Conservation (phyloP, 75 land plant genomes). For the Chamaecyparis obtusa region DNA sequence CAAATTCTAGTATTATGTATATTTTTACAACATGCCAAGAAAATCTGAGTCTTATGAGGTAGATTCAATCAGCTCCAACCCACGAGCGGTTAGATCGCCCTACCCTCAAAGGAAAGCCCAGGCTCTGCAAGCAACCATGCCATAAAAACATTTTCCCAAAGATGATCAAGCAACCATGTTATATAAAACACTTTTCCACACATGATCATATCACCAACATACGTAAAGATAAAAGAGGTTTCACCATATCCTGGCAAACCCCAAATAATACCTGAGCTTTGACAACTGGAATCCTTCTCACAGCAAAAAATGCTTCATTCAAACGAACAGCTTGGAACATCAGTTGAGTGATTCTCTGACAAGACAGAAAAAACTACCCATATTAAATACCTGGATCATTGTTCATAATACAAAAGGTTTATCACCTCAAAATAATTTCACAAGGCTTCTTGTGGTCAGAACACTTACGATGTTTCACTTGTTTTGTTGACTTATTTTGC, state of each 20-base stretch:
- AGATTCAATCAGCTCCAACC: background rate
- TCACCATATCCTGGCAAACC: background rate
- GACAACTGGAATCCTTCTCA: background rate
- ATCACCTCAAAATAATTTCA: background rate
- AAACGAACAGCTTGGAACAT: conserved; percentile 6
- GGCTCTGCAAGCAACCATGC: background rate
- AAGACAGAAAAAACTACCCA: background rate
- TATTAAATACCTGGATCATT: background rate
- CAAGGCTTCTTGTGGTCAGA: background rate
- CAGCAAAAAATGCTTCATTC: background rate
- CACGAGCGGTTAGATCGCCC: background rate
- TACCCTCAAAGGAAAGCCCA: background rate
- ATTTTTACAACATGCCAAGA: background rate
- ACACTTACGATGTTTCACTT: background rate
- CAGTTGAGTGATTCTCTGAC: background rate
- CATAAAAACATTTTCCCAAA: too few species aligned
- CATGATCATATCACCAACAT: background rate
- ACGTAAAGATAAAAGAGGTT: background rate
- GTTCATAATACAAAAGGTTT: background rate
- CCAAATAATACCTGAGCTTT: background rate
- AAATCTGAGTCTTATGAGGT: background rate
- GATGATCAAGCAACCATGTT: background rate
- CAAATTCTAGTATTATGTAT: background rate
- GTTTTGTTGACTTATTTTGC: background rate
- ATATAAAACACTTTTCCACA: background rate